These are phyloP conservation scores for Handroanthus guayacan DNA, from an alignment of 257 asterid species.

Conservation along the genomic window DNA sequence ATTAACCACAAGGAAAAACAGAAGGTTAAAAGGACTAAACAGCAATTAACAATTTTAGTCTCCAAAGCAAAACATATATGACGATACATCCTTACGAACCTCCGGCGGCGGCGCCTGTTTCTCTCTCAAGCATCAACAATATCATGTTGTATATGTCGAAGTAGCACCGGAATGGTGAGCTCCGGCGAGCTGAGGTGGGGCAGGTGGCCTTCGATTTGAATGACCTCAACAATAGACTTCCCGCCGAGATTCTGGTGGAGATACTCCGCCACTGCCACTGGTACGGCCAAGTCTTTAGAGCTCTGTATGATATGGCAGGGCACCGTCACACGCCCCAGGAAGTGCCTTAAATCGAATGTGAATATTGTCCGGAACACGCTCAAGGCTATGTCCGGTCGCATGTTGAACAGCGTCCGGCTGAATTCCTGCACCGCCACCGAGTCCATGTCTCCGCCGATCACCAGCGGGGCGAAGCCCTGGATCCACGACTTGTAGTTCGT, in stretches of 20 bases:
- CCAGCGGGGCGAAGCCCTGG: conserved; percentile 76
- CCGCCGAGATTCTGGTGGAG: conserved; percentile 73
- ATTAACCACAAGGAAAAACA: not conserved
- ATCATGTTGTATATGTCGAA: conserved; percentile 59
- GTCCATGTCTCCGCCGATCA: conserved; percentile 78
- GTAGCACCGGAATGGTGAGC: conserved; percentile 58
- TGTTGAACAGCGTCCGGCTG: conserved; percentile 74
- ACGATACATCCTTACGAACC: not conserved
- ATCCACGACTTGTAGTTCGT: conserved; percentile 75
- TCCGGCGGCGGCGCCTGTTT: not conserved
- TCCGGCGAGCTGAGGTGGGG: conserved; percentile 84
- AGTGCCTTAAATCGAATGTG: conserved; percentile 54
- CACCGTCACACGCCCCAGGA: conserved; percentile 56
- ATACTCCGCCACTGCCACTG: conserved; percentile 74
- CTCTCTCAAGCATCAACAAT: conserved; percentile 36
- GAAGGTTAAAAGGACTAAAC: not conserved
- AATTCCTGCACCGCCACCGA: conserved; percentile 78
- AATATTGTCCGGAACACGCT: conserved; percentile 65
- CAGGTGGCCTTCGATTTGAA: conserved; percentile 74
- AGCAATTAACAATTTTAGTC: not conserved
- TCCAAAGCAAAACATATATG: not conserved
- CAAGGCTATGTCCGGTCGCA: conserved; percentile 81
- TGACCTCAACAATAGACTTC: conserved; percentile 67
- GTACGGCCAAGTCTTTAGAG: conserved; percentile 73
- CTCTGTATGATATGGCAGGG: conserved; percentile 86